Evolutionary conservation across 352 stramenopile species (phyloP), one percentile per base, ranked within the genome.

Genomic region (Chrysophaeum taylorii): DNA sequence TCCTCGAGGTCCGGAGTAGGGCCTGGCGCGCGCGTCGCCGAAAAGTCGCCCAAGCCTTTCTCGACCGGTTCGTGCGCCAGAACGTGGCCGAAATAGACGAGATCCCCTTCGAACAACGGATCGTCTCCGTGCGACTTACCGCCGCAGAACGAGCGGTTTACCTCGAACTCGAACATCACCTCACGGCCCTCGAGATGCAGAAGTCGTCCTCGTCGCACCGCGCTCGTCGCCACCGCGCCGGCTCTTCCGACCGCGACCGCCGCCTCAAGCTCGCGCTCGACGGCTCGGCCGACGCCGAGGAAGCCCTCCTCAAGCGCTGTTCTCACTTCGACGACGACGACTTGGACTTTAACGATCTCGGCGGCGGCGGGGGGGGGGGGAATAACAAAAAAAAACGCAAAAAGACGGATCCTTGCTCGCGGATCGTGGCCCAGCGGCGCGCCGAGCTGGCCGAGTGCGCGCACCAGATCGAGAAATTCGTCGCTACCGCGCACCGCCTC

Each of bases 21-120:
- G 48, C 70, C 48, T 81, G 76, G 76, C 76, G 79, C 64, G 57
- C 71, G 38, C 64, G 71, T 23, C 64, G 76, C n/a, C 70, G 74
- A 35, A n/a, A 29, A 23, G 23, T 72, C 52, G 70, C 71, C 1
- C 76, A 81, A 66, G 27, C 33, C 35, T 81, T 81, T 45, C 31
- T 81, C 43, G 52, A 79, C 39, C 1, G 63, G 29, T 81, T 76
- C 39, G 72, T 78, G 21, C 45, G 72, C n/a, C 72, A 78, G 41
- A 80, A 80, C 68, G 73, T 79, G 25, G 75, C 75, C 5, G 75
- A 80, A 48, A 77, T 79, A 27, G 73, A 79, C 54, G 75, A 80
- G 70, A 81, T 81, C 52, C 69, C 53, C 23, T 71, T 57, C 27
- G 67, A 78, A 42, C 73, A 79, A 57, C 64, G 70, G 25, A 1